Evolutionary conservation across 495 filamentous ascomycete genomes (phyloP).

Genomic region (Lepidopterella palustris): DNA sequence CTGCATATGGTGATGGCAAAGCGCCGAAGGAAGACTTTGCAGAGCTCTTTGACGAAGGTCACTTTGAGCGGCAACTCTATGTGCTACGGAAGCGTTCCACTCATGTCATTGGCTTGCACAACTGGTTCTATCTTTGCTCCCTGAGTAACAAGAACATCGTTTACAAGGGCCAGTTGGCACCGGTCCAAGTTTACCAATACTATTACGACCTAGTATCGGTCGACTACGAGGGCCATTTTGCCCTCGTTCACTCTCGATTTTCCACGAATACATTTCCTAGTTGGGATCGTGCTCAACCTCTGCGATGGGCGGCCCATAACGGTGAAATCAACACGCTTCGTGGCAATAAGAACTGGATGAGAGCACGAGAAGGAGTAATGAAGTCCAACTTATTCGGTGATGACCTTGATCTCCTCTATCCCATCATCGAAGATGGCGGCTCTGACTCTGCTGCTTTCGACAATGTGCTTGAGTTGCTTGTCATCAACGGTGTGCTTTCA

Average conservation of each 20-base stretch:
- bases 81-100: constrained; percentile 91
- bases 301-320: constrained; percentile 98
- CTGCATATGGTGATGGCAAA: constrained; percentile 79
- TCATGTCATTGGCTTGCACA: constrained; percentile 88
- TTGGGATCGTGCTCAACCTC: constrained; percentile 95
- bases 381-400: constrained; percentile 89
- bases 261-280: constrained; percentile 99
- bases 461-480: constrained; percentile 91
- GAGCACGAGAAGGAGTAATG: constrained; percentile 92
- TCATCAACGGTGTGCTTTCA: constrained; percentile 95
- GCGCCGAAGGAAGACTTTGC: constrained; percentile 73
- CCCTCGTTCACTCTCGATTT: constrained; percentile 95
- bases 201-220: constrained; percentile 97
- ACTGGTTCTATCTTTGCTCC: constrained; percentile 99
- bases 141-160: constrained; percentile 98
- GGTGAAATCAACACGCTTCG: constrained; percentile 98
- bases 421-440: constrained; percentile 94
- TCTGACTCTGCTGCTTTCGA: constrained; percentile 98
- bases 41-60: constrained; percentile 71
- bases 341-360: constrained; percentile 99
- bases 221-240: constrained; percentile 97
- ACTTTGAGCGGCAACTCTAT: constrained; percentile 91
- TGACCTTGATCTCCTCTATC: constrained; percentile 85
- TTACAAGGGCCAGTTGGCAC: constrained; percentile 96
- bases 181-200: constrained; percentile 97